Evolutionary conservation across 495 filamentous ascomycete genomes (phyloP).

Genomic region (Penicillium lagena): DNA sequence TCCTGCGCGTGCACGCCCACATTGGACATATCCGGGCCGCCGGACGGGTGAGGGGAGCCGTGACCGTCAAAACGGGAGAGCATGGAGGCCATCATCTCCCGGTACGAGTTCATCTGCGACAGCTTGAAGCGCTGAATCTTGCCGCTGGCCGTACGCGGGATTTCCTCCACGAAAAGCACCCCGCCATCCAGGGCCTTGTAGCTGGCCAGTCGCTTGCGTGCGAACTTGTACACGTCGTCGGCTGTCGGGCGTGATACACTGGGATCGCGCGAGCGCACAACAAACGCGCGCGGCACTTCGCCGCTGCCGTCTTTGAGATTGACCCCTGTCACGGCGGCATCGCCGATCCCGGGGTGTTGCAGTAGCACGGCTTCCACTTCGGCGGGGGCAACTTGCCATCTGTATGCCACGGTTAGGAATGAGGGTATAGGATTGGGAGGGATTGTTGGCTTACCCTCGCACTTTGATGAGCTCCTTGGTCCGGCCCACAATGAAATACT

Average conservation of each 20-base stretch:
- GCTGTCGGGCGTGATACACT: constrained; percentile 31
- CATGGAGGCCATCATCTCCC: constrained; percentile 37
- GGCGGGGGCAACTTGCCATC: constrained; percentile 75
- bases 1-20: background rate
- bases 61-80: constrained; percentile 24
- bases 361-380: constrained; percentile 78
- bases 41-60: background rate
- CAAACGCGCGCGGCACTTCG: constrained; percentile 68
- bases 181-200: constrained; percentile 70
- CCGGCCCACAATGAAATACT: constrained; percentile 69
- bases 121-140: constrained; percentile 62
- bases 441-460: constrained; percentile 27
- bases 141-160: constrained; percentile 72
- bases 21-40: constrained; percentile 8
- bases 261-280: constrained; percentile 46
- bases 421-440: background rate
- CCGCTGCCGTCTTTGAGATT: constrained; percentile 43
- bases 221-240: constrained; percentile 55
- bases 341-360: constrained; percentile 57
- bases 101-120: constrained; percentile 38
- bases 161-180: constrained; percentile 62
- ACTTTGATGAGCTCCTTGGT: constrained; percentile 75
- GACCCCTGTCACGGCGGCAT: constrained; percentile 77
- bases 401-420: constrained; percentile 5
- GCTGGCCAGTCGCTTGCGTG: constrained; percentile 51